Evolutionary conservation across 2,329 filamentous ascomycete species (phyloP).

Genomic region (Thelonectria discophora): DNA sequence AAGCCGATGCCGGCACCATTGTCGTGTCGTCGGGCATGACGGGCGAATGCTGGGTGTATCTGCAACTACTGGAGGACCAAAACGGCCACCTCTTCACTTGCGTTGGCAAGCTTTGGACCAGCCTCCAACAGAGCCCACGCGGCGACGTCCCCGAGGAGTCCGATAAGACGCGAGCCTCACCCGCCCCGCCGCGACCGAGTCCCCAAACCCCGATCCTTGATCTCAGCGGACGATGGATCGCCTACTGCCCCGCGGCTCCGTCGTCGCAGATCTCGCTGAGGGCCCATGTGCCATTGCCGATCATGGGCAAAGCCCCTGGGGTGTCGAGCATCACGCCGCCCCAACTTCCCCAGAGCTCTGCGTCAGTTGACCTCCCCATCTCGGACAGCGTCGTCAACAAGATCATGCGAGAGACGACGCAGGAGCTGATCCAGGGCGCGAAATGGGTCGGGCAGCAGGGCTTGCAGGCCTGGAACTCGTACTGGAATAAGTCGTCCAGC

Average conservation of each 20-base stretch:
- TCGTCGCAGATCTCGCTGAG: conserved; percentile 76
- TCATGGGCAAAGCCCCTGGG: conserved; percentile 64
- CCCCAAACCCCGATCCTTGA: conserved; percentile 72
- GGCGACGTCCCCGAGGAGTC: conserved; percentile 58
- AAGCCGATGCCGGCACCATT: conserved; percentile 76
- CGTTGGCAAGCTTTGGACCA: conserved; percentile 92
- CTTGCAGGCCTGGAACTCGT: conserved; percentile 79
- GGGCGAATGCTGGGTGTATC: conserved; percentile 86
- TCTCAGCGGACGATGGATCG: conserved; percentile 77
- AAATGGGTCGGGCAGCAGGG: conserved; percentile 82
- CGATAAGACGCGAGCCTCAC: conserved; percentile 50
- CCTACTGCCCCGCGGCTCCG: conserved; percentile 77
- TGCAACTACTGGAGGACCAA: conserved; percentile 55
- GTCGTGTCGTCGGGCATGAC: conserved; percentile 81
- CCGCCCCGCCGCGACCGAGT: conserved; percentile 52
- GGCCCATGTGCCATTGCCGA: conserved; percentile 68
- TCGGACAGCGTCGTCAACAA: conserved; percentile 78
- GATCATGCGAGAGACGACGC: conserved; percentile 80
- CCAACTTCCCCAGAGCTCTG: conserved; percentile 71
- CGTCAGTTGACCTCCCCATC: conserved; percentile 76
- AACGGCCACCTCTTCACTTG: conserved; percentile 66
- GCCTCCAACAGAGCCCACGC: conserved; percentile 70
- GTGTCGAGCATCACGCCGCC: conserved; percentile 71
- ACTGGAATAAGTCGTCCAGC: conserved; percentile 71
- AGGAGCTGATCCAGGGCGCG: conserved; percentile 78